Percentiles rank a stretch among this genome's conserved stretches.
Conservation (phyloP, 805 yeast genomes). For the Isabelozyma heimii region DNA sequence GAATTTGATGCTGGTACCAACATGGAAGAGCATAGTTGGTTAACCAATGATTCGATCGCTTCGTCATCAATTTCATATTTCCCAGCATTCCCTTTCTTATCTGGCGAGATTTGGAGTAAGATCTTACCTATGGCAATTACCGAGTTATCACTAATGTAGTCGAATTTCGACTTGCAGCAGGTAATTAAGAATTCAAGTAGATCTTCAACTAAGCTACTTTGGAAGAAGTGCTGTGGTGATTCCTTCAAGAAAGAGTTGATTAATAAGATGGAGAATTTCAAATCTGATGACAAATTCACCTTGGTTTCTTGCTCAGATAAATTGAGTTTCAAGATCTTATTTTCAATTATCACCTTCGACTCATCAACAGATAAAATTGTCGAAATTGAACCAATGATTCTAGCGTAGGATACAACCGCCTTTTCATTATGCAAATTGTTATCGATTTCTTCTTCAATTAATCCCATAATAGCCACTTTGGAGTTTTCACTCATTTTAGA, state of each 20-base stretch:
- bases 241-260: constrained; percentile 78
- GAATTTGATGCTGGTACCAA: constrained; percentile 60
- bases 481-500: constrained; percentile 71
- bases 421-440: constrained; percentile 46
- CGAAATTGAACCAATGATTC: constrained; percentile 73
- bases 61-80: constrained; percentile 44
- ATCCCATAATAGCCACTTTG: constrained; percentile 60
- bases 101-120: constrained; percentile 35
- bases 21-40: constrained; percentile 48
- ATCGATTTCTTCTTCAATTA: constrained; percentile 70
- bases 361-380: constrained; percentile 63
- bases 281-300: constrained; percentile 17
- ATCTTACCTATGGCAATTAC: constrained; percentile 80
- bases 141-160: constrained; percentile 71
- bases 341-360: constrained; percentile 55
- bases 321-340: constrained; percentile 50
- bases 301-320: constrained; percentile 40
- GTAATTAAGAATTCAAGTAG: constrained; percentile 47
- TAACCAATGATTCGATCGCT: constrained; percentile 40
- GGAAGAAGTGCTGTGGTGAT: constrained; percentile 64
- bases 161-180: constrained; percentile 40
- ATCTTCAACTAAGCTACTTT: constrained; percentile 48
- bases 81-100: constrained; percentile 18
- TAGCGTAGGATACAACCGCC: constrained; percentile 72
- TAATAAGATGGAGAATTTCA: constrained; percentile 62